Conservation (phyloP, 441 rosid genomes). For the Erodium trifolium region DNA sequence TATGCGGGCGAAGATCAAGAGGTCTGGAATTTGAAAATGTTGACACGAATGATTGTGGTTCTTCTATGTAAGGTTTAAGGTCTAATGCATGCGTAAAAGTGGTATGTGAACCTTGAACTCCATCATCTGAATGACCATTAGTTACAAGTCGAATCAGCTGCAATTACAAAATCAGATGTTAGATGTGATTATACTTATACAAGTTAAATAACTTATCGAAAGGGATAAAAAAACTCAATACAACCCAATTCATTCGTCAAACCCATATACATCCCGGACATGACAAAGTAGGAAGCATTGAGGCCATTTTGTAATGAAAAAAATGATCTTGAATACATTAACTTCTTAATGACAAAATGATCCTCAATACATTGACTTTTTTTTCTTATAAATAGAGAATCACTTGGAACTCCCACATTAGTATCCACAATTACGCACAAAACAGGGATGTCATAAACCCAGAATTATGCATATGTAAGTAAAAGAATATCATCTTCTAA, state of each 20-base stretch:
- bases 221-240: neutral
- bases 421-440: neutral
- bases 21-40: constrained; percentile 39
- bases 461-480: neutral
- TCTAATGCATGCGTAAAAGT: constrained; percentile 70
- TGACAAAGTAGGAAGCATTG: neutral
- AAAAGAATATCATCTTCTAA: neutral
- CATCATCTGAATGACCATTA: constrained; percentile 43
- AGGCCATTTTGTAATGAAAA: neutral
- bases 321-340: neutral
- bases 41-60: constrained; percentile 53
- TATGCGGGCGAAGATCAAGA: constrained; percentile 87
- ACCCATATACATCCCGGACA: neutral
- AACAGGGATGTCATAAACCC: neutral
- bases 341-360: neutral
- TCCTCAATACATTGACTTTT: neutral
- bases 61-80: constrained; percentile 91
- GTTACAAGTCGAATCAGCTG: constrained; percentile 79
- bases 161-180: constrained; percentile 20
- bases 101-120: constrained; percentile 42
- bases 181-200: constrained; percentile 19
- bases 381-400: neutral
- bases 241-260: neutral
- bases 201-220: neutral
- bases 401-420: neutral